A percentile compares a stretch with the other conserved stretches of the same genome.
Evolutionary conservation across 192 early-diverging fungal species (phyloP).

Genomic region (Chytriomyces confervae): DNA sequence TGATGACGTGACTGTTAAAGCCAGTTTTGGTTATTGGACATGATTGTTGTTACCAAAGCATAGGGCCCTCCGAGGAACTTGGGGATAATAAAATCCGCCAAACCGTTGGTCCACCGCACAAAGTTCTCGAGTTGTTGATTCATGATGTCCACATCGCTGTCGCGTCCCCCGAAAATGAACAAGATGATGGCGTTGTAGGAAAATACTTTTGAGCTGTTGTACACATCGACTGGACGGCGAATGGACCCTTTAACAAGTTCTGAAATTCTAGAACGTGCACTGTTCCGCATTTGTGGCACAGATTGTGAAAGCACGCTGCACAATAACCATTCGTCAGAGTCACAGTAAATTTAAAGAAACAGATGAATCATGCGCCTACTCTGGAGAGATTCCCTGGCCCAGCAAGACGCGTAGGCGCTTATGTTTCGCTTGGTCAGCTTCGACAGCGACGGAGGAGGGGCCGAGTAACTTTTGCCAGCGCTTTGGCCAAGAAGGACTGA

Average conservation of each 20-base stretch:
- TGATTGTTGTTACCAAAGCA: not conserved
- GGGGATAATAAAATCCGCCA: slow-evolving; percentile 25
- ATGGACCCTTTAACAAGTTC: not conserved
- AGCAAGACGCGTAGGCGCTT: not conserved
- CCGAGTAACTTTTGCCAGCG: not conserved
- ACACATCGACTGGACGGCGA: not conserved
- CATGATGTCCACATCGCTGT: slow-evolving; percentile 3
- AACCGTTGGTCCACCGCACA: not conserved
- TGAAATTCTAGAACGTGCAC: not conserved
- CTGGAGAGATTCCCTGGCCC: not conserved
- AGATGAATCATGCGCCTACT: not conserved
- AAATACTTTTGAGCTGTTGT: slow-evolving; percentile 9
- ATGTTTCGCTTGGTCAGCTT: not conserved
- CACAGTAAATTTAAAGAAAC: not conserved
- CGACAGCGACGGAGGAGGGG: not conserved
- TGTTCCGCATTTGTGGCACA: not conserved
- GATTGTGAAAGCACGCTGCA: not conserved
- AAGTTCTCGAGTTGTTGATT: not conserved
- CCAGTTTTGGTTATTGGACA: not conserved
- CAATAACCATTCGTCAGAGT: not conserved
- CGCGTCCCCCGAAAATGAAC: slow-evolving; percentile 14
- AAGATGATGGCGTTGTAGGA: slow-evolving; percentile 29
- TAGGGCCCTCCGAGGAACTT: slow-evolving; percentile 7
- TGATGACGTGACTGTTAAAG: not conserved
- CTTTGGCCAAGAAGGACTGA: not conserved